These are phyloP conservation scores for Rhynchospora breviuscula DNA, from an alignment of 176 grass and related monocot species.

Conservation along the genomic window DNA sequence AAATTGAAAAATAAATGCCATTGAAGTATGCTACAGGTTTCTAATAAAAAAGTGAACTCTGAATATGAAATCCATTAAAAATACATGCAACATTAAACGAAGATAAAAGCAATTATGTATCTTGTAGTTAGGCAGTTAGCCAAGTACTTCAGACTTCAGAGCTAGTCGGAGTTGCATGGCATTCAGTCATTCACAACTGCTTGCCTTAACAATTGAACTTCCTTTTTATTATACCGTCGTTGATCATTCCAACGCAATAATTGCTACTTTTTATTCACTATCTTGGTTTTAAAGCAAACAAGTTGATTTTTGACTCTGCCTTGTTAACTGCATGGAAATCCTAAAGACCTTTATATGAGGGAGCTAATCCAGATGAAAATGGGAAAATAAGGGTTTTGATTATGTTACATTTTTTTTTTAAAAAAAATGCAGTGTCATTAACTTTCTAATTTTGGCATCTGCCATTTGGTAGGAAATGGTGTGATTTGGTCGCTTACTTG, in stretches of 20 bases:
- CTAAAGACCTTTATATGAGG: neutral
- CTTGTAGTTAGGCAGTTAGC: too few relatives aligned
- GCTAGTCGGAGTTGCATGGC: too few relatives aligned
- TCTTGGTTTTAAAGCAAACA: constrained; percentile 14
- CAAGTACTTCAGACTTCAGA: too few relatives aligned
- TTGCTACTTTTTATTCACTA: neutral
- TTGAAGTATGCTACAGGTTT: too few relatives aligned
- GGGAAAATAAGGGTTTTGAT: neutral
- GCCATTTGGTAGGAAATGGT: too few relatives aligned
- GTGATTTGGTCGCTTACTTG: too few relatives aligned
- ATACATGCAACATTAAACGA: neutral
- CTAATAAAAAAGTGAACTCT: too few relatives aligned
- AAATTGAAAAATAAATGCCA: too few relatives aligned
- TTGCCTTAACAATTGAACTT: constrained; percentile 9
- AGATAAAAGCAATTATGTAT: too few relatives aligned
- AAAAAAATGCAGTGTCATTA: too few relatives aligned
- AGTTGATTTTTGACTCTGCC: neutral
- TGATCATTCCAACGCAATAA: constrained; percentile 3
- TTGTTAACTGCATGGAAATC: neutral
- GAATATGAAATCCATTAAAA: too few relatives aligned
- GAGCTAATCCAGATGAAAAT: neutral
- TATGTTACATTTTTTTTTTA: neutral
- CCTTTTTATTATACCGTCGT: neutral
- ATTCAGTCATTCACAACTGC: neutral
- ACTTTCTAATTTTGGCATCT: too few relatives aligned